Percentiles rank a stretch among this genome's conserved stretches.
Evolutionary conservation across 768 basidiomycete genomes (phyloP).

Genomic region (Macrolepiota dolichaula): DNA sequence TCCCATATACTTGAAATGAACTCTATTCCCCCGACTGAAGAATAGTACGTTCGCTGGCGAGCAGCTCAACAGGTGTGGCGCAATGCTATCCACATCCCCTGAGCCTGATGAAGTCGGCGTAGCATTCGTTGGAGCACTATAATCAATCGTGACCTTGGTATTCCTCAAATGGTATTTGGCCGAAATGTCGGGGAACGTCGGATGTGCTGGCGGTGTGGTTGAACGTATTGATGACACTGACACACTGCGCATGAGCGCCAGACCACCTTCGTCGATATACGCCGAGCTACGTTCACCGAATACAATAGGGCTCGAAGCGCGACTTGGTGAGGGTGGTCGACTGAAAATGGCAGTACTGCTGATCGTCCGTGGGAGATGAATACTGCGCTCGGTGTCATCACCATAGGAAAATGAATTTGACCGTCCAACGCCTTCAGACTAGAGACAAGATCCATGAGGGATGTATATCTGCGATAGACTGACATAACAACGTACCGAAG

Average conservation of each 20-base stretch:
- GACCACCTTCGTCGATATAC: constrained; percentile 23
- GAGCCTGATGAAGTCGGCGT: constrained; percentile 11
- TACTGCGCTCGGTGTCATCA: constrained; percentile 10
- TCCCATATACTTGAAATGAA: constrained; percentile 47
- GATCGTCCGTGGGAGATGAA: constrained; percentile 12
- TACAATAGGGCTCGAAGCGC: constrained; percentile 17
- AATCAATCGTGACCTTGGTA: constrained; percentile 31
- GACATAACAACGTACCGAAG: constrained; percentile 2
- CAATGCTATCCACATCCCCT: constrained; percentile 3
- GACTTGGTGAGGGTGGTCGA: constrained; percentile 11
- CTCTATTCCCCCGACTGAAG: constrained; percentile 52
- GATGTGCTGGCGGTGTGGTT: constrained; percentile 15
- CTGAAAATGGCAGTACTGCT: constrained; percentile 14
- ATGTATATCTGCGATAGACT: neutral
- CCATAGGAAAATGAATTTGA: constrained; percentile 10
- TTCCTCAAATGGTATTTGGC: constrained; percentile 30
- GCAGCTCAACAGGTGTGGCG: constrained; percentile 34
- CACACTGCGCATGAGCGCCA: constrained; percentile 30
- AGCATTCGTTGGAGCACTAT: constrained; percentile 20
- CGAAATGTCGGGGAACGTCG: constrained; percentile 32
- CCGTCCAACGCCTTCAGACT: constrained; percentile 3
- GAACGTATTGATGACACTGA: constrained; percentile 27
- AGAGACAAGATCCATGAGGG: neutral
- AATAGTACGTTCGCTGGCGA: constrained; percentile 42
- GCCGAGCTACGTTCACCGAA: constrained; percentile 17